Percentiles rank a stretch among this genome's conserved stretches.
phyloP scores from a whole-genome alignment of 2,329 filamentous ascomycete species.

The Fusarium compactum region DNA sequence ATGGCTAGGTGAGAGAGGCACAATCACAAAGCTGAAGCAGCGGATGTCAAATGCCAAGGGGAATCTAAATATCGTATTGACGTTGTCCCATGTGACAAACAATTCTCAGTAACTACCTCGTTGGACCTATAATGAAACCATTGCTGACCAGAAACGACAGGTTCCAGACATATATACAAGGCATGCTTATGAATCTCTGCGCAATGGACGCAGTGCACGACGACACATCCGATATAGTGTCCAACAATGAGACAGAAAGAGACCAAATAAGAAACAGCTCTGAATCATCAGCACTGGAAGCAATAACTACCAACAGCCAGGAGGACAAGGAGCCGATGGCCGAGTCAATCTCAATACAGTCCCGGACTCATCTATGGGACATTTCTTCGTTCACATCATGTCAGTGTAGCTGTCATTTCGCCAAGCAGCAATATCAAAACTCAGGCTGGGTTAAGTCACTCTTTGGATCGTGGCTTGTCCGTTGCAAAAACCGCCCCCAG shows the following conservation, averaged over 20 bases:
- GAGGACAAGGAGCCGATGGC: rapidly evolving
- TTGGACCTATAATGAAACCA: rapidly evolving
- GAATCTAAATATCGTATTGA: conserved; percentile 15
- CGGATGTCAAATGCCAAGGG: conserved; percentile 5
- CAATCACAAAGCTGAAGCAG: conserved; percentile 19
- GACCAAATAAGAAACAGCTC: neutral
- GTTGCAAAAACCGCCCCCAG: neutral
- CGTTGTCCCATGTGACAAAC: neutral
- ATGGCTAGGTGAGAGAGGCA: conserved; percentile 16
- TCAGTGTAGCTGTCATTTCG: conserved; percentile 23
- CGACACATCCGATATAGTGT: rapidly evolving
- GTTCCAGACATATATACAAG: conserved; percentile 4
- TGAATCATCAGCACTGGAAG: rapidly evolving
- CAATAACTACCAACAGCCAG: rapidly evolving
- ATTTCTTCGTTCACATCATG: neutral
- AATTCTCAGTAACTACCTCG: neutral
- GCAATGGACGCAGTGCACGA: neutral
- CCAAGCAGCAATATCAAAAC: neutral
- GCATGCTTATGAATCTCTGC: neutral
- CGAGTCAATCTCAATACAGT: neutral
- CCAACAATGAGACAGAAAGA: rapidly evolving
- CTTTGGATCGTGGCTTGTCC: conserved; percentile 24
- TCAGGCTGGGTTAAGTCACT: conserved; percentile 14
- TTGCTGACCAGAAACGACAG: neutral
- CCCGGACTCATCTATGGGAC: rapidly evolving